Evolutionary conservation across 805 yeast genomes (phyloP), one percentile per base, ranked within the genome.

Genomic region (Wickerhamiella australiensis): DNA sequence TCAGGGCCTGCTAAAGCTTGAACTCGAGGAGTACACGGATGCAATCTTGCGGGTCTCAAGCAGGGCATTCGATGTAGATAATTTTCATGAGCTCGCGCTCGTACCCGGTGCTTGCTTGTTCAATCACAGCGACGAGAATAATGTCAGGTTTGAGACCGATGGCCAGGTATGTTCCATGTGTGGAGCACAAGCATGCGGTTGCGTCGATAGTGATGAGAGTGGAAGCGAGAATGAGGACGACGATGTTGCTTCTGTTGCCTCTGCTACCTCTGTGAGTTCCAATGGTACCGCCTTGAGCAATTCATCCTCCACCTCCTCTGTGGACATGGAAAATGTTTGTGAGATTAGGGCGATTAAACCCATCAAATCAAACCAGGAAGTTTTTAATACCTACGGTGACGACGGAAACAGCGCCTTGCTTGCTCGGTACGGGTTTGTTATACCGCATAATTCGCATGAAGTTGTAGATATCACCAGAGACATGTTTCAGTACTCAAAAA

Each of bases 101-200:
- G 95, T 88, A 21, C 96, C 96, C 0, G 85, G 87, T 13, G 96
- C 96, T 0, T 95, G 88, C 65, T 67, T 90, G 31, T 85, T 87
- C 66, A 88, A 88, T 56, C 96, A 87, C 60, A 72, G 66, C 12
- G 78, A 64, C 1, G 59, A 65, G 5, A 87, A 84, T 53, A 71
- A 76, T 56, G 86, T 80, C 8, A 81, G 79, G 63, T 85, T 86
- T 59, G 82, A 77, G 51, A 67, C 79, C 3, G 53, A 71, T 3
- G 73, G 62, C 37, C 74, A 73, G 23, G 82, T 76, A 2, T 77
- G 82, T 58, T 68, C 57, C 7, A 53, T 59, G 15, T 78, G 82
- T 59, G 81, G 81, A 17, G 54, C 62, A 6, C 64, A 66, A 6
- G 67, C 59, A 35, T 75, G 79, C 53, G 67, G 64, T 9, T 75